phyloP scores from a whole-genome alignment of 345 rosid genomes.

The Carallia pectinifolia region DNA sequence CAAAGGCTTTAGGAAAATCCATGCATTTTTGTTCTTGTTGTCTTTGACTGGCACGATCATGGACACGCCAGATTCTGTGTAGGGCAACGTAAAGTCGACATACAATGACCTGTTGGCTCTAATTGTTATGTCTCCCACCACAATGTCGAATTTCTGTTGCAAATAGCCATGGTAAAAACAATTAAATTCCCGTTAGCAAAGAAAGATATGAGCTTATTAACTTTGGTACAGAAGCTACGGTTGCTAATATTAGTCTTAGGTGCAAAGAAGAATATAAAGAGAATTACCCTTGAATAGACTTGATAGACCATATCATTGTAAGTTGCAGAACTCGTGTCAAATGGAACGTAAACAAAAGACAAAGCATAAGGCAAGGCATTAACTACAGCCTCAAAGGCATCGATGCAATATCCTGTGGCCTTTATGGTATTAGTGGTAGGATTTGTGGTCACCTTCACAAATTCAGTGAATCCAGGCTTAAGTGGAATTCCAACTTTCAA shows the following conservation, averaged over 20 bases:
- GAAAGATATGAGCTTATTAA: too few relatives aligned
- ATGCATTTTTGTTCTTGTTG: conserved; percentile 38
- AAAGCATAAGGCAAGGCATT: conserved; percentile 76
- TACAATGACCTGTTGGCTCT: conserved; percentile 36
- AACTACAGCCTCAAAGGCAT: conserved; percentile 66
- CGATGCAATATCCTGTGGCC: conserved; percentile 74
- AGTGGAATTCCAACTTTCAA: conserved; percentile 45
- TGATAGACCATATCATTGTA: conserved; percentile 44
- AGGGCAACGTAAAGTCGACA: conserved; percentile 73
- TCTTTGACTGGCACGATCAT: conserved; percentile 61
- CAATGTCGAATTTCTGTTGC: conserved; percentile 47
- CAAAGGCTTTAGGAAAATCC: conserved; percentile 70
- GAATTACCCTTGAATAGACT: conserved; percentile 41
- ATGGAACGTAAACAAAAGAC: conserved; percentile 54
- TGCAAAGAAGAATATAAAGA: not conserved
- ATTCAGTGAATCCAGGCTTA: conserved; percentile 28
- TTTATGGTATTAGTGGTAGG: conserved; percentile 22
- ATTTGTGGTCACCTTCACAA: conserved; percentile 19
- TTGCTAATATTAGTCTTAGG: not conserved
- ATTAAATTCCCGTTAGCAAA: too few relatives aligned
- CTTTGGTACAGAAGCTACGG: too few relatives aligned
- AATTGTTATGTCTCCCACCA: conserved; percentile 70
- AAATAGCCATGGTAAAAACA: not conserved
- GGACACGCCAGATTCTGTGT: conserved; percentile 60
- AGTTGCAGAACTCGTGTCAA: conserved; percentile 30